Conservation (phyloP, 2,329 filamentous ascomycete species). For the Zymoseptoria brevis region DNA sequence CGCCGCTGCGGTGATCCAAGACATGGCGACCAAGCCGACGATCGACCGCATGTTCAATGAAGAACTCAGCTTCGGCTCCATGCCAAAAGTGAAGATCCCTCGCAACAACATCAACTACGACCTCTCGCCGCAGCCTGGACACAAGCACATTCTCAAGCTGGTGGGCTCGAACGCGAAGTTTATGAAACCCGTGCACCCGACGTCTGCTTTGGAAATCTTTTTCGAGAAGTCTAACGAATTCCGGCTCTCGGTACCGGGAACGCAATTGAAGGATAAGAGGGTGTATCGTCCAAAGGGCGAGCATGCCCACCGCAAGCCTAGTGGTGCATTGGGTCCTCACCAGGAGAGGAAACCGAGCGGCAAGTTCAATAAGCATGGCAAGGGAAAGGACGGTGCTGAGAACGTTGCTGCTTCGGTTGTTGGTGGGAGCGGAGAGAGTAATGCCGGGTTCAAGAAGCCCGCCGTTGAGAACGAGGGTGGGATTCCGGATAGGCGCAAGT, state of each 20-base stretch:
- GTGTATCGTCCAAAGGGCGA: constrained; percentile 7
- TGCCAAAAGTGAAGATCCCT: constrained; percentile 31
- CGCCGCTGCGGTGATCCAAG: constrained; percentile 3
- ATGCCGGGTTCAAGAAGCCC: neutral
- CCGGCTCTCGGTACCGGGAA: constrained; percentile 19
- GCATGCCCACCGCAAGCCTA: constrained; percentile 1
- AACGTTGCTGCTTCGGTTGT: neutral
- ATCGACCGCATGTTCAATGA: constrained; percentile 37
- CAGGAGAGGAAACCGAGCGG: constrained; percentile 13
- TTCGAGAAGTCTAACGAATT: neutral
- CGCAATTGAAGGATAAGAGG: constrained; percentile 15
- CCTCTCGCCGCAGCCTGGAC: constrained; percentile 3
- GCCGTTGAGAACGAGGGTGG: neutral
- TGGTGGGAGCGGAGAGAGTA: neutral
- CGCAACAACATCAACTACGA: constrained; percentile 19
- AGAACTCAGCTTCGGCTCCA: constrained; percentile 41
- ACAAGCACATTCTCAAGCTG: constrained; percentile 18
- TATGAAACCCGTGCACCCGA: constrained; percentile 9
- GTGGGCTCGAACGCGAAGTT: constrained; percentile 7
- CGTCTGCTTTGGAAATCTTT: neutral
- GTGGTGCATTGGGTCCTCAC: constrained; percentile 1
- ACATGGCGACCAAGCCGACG: constrained; percentile 33
- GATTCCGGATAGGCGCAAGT: neutral
- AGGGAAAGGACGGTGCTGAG: neutral
- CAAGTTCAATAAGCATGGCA: constrained; percentile 9